These are phyloP conservation scores for Glutinoglossum americanum DNA, from an alignment of 495 filamentous ascomycete genomes.

Conservation along the genomic window DNA sequence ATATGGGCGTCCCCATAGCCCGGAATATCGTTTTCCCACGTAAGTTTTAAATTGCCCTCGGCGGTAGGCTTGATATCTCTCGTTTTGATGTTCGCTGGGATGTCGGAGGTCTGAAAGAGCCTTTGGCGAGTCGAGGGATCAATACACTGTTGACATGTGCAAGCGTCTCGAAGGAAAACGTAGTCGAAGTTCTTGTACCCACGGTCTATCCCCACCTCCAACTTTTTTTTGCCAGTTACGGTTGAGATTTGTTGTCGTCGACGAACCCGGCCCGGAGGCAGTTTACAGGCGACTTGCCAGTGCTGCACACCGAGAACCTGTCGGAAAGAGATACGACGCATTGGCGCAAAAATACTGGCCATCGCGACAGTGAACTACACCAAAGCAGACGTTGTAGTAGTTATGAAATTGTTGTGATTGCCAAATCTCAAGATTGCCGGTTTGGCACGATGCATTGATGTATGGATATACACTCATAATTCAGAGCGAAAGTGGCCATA, in stretches of 20 bases:
- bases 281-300: not conserved
- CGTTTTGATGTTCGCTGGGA: constrained; percentile 32
- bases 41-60: constrained; percentile 27
- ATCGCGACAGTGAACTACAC: not conserved
- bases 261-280: not conserved
- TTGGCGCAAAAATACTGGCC: not conserved
- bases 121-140: constrained; percentile 68
- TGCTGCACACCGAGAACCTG: not conserved
- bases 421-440: too few relatives aligned
- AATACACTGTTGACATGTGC: constrained; percentile 47
- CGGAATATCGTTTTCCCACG: constrained; percentile 38
- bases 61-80: constrained; percentile 11
- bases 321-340: not conserved
- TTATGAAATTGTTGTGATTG: not conserved
- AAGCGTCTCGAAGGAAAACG: constrained; percentile 55
- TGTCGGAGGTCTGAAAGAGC: constrained; percentile 50
- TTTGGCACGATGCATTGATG: too few relatives aligned
- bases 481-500: too few relatives aligned
- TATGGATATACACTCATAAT: too few relatives aligned
- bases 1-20: constrained; percentile 26
- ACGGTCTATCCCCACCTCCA: not conserved
- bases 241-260: not conserved
- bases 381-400: not conserved
- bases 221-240: not conserved
- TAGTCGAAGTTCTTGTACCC: constrained; percentile 2